These are phyloP conservation scores for Backusella macrospora DNA, from an alignment of 192 early-diverging fungal species.

Conservation along the genomic window DNA sequence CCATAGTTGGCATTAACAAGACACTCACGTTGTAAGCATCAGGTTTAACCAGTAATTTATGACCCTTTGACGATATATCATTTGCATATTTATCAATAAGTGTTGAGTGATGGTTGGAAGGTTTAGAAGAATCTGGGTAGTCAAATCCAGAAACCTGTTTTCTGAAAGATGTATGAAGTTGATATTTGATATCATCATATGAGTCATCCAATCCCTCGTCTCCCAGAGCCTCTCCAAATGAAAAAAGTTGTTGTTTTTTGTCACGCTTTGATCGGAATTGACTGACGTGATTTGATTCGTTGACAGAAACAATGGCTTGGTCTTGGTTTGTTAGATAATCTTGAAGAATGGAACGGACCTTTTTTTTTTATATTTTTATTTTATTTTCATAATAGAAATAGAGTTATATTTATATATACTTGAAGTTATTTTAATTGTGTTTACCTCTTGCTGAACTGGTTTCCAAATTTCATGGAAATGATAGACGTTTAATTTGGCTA, in stretches of 20 bases:
- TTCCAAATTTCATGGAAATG: slow-evolving; percentile 54
- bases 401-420: not conserved
- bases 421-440: not conserved
- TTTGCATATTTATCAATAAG: slow-evolving; percentile 63
- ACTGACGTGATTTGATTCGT: slow-evolving; percentile 27
- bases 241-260: slow-evolving; percentile 41
- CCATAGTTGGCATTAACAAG: slow-evolving; percentile 68
- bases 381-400: too few species aligned
- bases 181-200: slow-evolving; percentile 28
- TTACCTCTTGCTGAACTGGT: slow-evolving; percentile 50
- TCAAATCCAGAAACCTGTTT: slow-evolving; percentile 26
- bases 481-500: slow-evolving; percentile 39
- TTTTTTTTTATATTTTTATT: not conserved
- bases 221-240: slow-evolving; percentile 34
- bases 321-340: slow-evolving; percentile 51
- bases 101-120: slow-evolving; percentile 10
- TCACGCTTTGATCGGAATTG: slow-evolving; percentile 15
- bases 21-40: slow-evolving; percentile 73
- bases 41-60: slow-evolving; percentile 65
- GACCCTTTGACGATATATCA: slow-evolving; percentile 58
- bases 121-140: not conserved
- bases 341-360: slow-evolving; percentile 47
- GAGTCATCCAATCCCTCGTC: slow-evolving; percentile 31
- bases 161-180: slow-evolving; percentile 27
- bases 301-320: slow-evolving; percentile 32